These are phyloP conservation scores for Blastobotrys indianensis DNA, from an alignment of 1,139 yeast genomes.

Conservation along the genomic window DNA sequence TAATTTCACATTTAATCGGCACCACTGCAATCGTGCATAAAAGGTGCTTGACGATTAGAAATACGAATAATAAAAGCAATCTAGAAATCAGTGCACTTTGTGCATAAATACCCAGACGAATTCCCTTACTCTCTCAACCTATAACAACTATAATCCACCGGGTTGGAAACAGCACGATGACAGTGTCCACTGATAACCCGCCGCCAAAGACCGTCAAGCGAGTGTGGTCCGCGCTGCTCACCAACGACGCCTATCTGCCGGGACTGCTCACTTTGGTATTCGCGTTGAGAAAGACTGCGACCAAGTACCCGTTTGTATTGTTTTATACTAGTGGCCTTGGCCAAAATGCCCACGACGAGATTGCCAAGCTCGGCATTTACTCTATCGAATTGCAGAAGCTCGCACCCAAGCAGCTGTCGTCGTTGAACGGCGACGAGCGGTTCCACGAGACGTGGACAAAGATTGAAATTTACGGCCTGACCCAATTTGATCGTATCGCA, in stretches of 20 bases:
- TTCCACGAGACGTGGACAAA: slow-evolving; percentile 57
- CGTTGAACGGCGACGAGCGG: slow-evolving; percentile 43
- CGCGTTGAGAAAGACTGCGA: slow-evolving; percentile 37
- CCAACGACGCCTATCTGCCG: slow-evolving; percentile 43
- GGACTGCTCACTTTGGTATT: slow-evolving; percentile 47
- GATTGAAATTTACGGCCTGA: slow-evolving; percentile 45
- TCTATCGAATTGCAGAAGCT: slow-evolving; percentile 39
- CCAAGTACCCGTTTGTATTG: slow-evolving; percentile 46
- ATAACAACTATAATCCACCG: neutral
- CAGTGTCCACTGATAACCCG: too few relatives aligned
- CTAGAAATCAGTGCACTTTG: too few relatives aligned
- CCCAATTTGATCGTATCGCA: slow-evolving; percentile 45
- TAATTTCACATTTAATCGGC: too few relatives aligned
- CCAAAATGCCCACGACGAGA: slow-evolving; percentile 36
- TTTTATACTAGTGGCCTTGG: slow-evolving; percentile 45
- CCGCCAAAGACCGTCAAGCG: slow-evolving; percentile 3
- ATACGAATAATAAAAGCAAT: too few relatives aligned
- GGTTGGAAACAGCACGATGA: too few relatives aligned
- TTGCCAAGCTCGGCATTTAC: slow-evolving; percentile 35
- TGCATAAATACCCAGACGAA: neutral
- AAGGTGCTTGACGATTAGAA: too few relatives aligned
- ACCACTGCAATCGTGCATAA: too few relatives aligned
- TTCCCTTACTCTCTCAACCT: neutral
- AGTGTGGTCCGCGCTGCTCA: slow-evolving; percentile 51
- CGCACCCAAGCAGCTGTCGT: slow-evolving; percentile 35